These are phyloP conservation scores for Rhodomyrtus tomentosa DNA, from an alignment of 345 rosid genomes.

Conservation along the genomic window DNA sequence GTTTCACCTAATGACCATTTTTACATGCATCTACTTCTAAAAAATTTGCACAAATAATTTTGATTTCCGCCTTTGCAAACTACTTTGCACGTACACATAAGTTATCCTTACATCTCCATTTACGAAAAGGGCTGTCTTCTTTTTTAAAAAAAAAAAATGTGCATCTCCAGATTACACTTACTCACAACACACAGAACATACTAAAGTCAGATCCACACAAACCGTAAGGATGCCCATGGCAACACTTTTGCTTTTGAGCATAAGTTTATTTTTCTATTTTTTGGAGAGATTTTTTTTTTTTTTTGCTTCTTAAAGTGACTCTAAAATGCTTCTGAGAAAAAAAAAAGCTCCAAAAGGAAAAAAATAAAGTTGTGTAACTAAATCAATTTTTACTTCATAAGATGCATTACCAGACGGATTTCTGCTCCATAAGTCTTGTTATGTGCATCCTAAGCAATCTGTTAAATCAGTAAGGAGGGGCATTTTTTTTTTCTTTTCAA, in stretches of 20 bases:
- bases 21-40: not conserved
- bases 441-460: not conserved
- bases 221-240: too few relatives aligned
- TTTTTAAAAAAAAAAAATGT: too few relatives aligned
- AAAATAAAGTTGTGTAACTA: too few relatives aligned
- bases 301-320: too few relatives aligned
- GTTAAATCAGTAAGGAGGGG: not conserved
- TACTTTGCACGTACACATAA: not conserved
- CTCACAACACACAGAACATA: not conserved
- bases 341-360: too few relatives aligned
- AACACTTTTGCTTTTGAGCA: too few relatives aligned
- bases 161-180: not conserved
- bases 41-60: accelerated
- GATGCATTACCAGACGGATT: too few relatives aligned
- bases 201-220: not conserved
- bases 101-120: not conserved
- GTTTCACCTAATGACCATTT: not conserved
- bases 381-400: too few relatives aligned
- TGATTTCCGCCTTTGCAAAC: not conserved
- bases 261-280: too few relatives aligned
- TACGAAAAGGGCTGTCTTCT: not conserved
- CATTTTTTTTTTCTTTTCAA: not conserved
- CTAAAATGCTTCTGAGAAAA: too few relatives aligned
- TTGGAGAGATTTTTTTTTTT: too few relatives aligned
- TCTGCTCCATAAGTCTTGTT: too few relatives aligned